Base-by-base conservation (phyloP, 306 rosid genomes). In the Citrullus mucosospermus region DNA sequence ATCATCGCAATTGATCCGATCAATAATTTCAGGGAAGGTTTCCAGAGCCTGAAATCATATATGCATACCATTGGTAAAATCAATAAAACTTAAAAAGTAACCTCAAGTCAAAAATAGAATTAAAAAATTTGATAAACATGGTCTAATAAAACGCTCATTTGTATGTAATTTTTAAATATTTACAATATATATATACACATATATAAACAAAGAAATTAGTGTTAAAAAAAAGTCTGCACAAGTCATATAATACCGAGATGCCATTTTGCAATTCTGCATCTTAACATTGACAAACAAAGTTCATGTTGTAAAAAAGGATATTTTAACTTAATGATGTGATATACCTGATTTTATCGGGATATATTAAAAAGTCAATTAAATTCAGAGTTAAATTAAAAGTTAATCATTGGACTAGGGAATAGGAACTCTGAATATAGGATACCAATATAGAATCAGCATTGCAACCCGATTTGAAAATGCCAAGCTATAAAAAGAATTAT, bases 11-110 rank as follows among this genome's bases (percentile, higher is more conserved):
- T 85, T 84, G 80, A 86, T 79, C 60, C 82, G 86, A 73, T 85
- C 88, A 70, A 75, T 77, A 74, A 81, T 76, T 81, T 80, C 67
- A 55, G 62, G 79, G 46, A 78, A 67, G 60, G 78, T 36, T 79
- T 86, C 46, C 14, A 93, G 81, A 81, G 78, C 93, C 96, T 89
- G 89, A 85, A 84, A 81, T 78, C 72, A 66, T 71, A 78, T 18
- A 38, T n/a, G 0, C 48, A 65, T 8, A 50, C 16, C 56, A 73
- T 15, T 9, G 6, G 9, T 28, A 63, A 63, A 34, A 63, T 34
- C 25, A 25, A 13, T 63, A 5, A 34, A 48, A 48, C 54, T 48
- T 46, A 8, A 46, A 30, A 63, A 15, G 22, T 34, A 3, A 63
- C 8, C 70, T 34, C 38, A 14, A 63, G 46, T 63, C 22, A 34